phyloP scores from a whole-genome alignment of 768 basidiomycete species.

The Mycena floridula region DNA sequence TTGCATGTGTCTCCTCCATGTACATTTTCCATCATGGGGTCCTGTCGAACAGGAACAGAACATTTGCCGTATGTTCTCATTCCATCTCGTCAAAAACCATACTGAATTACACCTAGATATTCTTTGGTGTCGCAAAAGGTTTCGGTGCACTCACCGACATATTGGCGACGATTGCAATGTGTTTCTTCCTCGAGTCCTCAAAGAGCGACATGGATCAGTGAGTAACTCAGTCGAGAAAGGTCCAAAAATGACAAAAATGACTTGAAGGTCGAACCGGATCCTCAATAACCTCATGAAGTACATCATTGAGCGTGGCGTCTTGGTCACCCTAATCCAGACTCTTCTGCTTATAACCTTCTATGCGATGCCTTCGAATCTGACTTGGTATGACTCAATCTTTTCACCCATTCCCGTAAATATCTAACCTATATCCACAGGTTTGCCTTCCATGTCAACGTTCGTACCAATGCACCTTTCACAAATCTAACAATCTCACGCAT shows the following conservation, averaged over 20 bases:
- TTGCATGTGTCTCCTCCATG: slow-evolving; percentile 29
- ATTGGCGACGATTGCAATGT: slow-evolving; percentile 39
- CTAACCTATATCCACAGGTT: no score
- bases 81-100: not conserved
- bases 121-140: slow-evolving; percentile 39
- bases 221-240: slow-evolving; percentile 5
- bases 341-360: no score
- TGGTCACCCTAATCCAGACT: slow-evolving; percentile 39
- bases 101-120: slow-evolving; percentile 20
- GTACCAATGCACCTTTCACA: no score
- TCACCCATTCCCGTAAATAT: no score
- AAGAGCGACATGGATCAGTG: slow-evolving; percentile 33
- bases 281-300: slow-evolving; percentile 33
- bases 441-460: no score
- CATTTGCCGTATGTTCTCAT: slow-evolving; percentile 21
- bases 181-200: slow-evolving; percentile 27
- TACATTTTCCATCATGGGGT: slow-evolving; percentile 25
- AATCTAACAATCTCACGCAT: no score
- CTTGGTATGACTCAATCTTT: no score
- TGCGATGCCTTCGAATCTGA: no score
- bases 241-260: not conserved
- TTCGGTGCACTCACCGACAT: slow-evolving; percentile 38
- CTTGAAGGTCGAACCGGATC: slow-evolving; percentile 35
- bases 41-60: slow-evolving; percentile 20
- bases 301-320: slow-evolving; percentile 34